These are phyloP conservation scores for Solanum chaucha DNA, from an alignment of 257 asterid genomes.

Conservation along the genomic window DNA sequence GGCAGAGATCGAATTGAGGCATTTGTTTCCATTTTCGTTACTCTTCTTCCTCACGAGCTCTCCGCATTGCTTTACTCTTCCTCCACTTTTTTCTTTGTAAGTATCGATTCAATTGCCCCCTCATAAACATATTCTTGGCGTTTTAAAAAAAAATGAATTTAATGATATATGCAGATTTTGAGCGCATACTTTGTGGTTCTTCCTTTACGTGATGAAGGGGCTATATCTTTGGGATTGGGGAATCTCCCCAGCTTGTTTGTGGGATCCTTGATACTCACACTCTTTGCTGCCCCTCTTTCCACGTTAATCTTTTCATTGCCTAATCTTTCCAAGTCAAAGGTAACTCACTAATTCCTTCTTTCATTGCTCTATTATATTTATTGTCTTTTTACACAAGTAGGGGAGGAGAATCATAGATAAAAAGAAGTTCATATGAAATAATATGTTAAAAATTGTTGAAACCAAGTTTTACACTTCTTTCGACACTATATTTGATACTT, in stretches of 20 bases:
- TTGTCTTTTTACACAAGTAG: not conserved
- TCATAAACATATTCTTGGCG: not conserved
- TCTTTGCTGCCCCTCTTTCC: conserved; percentile 89
- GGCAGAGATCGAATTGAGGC: conserved; percentile 61
- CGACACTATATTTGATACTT: not conserved
- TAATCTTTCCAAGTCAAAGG: conserved; percentile 89
- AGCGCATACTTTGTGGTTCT: conserved; percentile 96
- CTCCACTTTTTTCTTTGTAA: conserved; percentile 76
- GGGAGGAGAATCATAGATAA: not conserved
- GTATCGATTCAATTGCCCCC: not conserved
- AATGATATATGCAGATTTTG: conserved; percentile 53
- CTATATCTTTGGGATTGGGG: conserved; percentile 84
- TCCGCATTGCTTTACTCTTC: conserved; percentile 67
- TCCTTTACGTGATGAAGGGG: conserved; percentile 98
- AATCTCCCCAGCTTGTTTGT: conserved; percentile 71
- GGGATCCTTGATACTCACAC: conserved; percentile 81
- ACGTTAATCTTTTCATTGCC: conserved; percentile 83
- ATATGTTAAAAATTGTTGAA: not conserved
- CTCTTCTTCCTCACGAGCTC: conserved; percentile 73
- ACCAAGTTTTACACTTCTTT: not conserved
- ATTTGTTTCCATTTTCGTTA: conserved; percentile 57
- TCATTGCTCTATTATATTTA: not conserved
- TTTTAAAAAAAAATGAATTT: not conserved
- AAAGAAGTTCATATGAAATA: not conserved
- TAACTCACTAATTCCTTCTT: not conserved